A percentile compares a stretch with the other conserved stretches of the same genome.
phyloP scores from a whole-genome alignment of 2,329 filamentous ascomycete species.

The Elsinoe batatas region DNA sequence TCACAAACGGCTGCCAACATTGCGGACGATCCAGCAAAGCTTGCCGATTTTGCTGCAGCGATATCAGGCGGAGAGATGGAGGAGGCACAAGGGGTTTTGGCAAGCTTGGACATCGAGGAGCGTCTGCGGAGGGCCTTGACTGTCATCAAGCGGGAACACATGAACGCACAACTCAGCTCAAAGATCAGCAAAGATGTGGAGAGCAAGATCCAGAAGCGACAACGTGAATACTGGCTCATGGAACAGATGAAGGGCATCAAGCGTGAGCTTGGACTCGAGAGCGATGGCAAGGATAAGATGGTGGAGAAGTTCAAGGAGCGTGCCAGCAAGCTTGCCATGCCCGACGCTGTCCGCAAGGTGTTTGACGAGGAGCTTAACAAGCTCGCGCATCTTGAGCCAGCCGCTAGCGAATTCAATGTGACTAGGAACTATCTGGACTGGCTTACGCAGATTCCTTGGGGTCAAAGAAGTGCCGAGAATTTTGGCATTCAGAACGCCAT shows the following conservation, averaged over 20 bases:
- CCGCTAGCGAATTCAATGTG: conserved; percentile 96
- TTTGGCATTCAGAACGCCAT: conserved; percentile 90
- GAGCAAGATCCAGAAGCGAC: conserved; percentile 91
- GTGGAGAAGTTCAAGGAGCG: conserved; percentile 97
- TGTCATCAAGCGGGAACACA: conserved; percentile 93
- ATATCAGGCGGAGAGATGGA: conserved; percentile 89
- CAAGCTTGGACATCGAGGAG: conserved; percentile 82
- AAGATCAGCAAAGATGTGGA: conserved; percentile 98
- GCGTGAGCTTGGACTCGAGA: conserved; percentile 89
- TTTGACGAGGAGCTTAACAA: conserved; percentile 99
- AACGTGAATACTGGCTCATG: conserved; percentile 97
- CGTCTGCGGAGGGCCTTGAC: conserved; percentile 83
- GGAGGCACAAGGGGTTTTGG: conserved; percentile 85
- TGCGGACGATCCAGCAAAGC: conserved; percentile 84
- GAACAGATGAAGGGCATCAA: conserved; percentile 99
- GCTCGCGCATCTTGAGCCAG: conserved; percentile 85
- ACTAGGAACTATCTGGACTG: conserved; percentile 97
- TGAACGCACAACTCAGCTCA: conserved; percentile 93
- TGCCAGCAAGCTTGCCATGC: conserved; percentile 88
- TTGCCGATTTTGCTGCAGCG: conserved; percentile 93
- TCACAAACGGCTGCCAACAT: conserved; percentile 92
- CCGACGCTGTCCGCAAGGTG: conserved; percentile 89
- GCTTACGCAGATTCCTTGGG: conserved; percentile 98
- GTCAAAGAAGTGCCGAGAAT: conserved; percentile 88
- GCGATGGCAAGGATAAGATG: conserved; percentile 94